Evolutionary conservation across 2,329 filamentous ascomycete species (phyloP), one percentile per base, ranked within the genome.

Genomic region (Claviceps humidiphila): DNA sequence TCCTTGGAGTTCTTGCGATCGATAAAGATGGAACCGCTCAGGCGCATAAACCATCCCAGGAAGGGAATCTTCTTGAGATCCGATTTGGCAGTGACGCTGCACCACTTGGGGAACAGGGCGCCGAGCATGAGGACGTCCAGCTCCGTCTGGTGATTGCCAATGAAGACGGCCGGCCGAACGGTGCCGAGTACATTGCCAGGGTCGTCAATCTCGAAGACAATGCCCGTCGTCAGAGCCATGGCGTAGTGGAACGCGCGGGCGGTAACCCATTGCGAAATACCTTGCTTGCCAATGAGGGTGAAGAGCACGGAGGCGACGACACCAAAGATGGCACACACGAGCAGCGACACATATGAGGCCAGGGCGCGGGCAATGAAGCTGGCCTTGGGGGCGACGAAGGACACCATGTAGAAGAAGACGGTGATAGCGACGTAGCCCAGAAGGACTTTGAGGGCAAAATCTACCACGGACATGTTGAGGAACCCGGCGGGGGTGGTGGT

Each of bases 91-190:
- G 91, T 96, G 54, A 98, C 86, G 63, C 84, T 89, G 74, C 87
- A 95, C 75, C 94, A 89, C 62, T 81, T 83, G 47, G 93, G 93
- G 71, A 96, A 97, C 63, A 95, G 81, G 68, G 77, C 74, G 56
- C 89, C 93, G 30, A 98, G 78, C 81, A 96, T 86, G 54, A 95
- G 77, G 42, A 98, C 87, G 65, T 98, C 93, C 59, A 98, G 80
- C 71, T 97, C 93, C 22, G 87, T 89, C 76, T 98, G 93, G 72
- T 98, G 93, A 70, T 97, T 97, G 42, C 86, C 87, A 59, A 98
- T 76, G 63, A 98, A 90, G 53, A 98, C 86, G 53, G 88, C 90
- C 1, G 93, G 93, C 50, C 91, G 80, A 30, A 74, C 74, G 9
- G 74, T 82, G 47, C 72, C 71, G 54, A 90, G 78, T 59, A 82